Evolutionary conservation across 192 early-diverging fungal species (phyloP).

Genomic region (Mortierella alpina): DNA sequence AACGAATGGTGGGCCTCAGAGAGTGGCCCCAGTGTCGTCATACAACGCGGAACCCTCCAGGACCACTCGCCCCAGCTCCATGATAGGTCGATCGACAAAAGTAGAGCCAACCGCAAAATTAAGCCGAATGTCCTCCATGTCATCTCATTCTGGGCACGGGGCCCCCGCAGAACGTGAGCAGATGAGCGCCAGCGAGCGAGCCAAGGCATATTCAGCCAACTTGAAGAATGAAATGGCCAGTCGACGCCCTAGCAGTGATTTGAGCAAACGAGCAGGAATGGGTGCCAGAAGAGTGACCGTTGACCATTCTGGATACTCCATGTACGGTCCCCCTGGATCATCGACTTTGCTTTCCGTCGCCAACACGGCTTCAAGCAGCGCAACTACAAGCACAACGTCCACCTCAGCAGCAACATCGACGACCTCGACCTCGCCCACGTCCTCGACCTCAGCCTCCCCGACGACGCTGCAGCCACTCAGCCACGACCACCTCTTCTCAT

Average conservation of each 20-base stretch:
- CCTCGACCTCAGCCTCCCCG: constrained; percentile 34
- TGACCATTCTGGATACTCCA: constrained; percentile 20
- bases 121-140: constrained; percentile 22
- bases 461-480: constrained; percentile 26
- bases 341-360: constrained; percentile 10
- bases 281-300: constrained; percentile 12
- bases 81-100: constrained; percentile 20
- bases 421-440: constrained; percentile 32
- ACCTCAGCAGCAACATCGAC: constrained; percentile 33
- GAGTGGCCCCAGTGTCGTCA: constrained; percentile 16
- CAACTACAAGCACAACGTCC: constrained; percentile 14
- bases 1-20: constrained; percentile 38
- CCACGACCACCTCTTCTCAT: constrained; percentile 31
- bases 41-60: constrained; percentile 13
- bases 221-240: constrained; percentile 43
- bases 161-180: constrained; percentile 8
- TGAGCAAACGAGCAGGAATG: neutral
- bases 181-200: constrained; percentile 46
- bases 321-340: constrained; percentile 7
- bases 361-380: neutral
- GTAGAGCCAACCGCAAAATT: constrained; percentile 25
- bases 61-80: constrained; percentile 16
- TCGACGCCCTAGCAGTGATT: constrained; percentile 19
- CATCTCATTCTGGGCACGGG: constrained; percentile 1
- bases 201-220: constrained; percentile 42